Base-by-base conservation (phyloP, 805 yeast species). In the Candida pseudofarinosa region DNA sequence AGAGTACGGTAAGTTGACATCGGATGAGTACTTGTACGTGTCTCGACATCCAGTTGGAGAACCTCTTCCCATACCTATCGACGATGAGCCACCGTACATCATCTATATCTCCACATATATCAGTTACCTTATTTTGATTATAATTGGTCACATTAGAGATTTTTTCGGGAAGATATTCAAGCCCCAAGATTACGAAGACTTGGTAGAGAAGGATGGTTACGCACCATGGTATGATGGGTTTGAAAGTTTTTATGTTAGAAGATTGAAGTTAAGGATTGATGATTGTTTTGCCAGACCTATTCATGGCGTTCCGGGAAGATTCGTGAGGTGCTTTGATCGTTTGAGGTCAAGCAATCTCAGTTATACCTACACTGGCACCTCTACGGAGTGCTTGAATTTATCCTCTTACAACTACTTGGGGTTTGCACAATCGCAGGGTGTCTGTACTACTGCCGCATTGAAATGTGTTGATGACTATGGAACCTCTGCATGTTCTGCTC, bases 241-340 rank as follows among this genome's bases (percentile, higher is more conserved):
- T 60, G 99, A 93, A 65, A 81, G 87, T 49, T 95, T 93, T 62
- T 93, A 90, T 63, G 84, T 90, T 35, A 83, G 99, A 55, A 82
- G 98, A 56, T 77, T 93, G 73, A 90, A 93, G 62, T 79, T 77
- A 53, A 85, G 96, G 65, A 79, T 93, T 45, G 96, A 87, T 60
- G 98, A 91, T 66, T 88, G 97, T 64, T 93, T 93, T 63, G 88
- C 95, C 1, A 81, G 96, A 60, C 97, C 97, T 35, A 88, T 95
- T n/a, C 85, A 86, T 46, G 98, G 97, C 40, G 98, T 91, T 16
- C 98, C 99, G 1, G 99, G 99, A 19, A 80, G 99, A 62, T 83
- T 73, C 56, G 81, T 91, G 54, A 78, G 81, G 44, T 83, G 96
- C 54, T 82, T 84, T 55, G 90, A 88, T 54, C 80, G 99, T 54